phyloP scores from a whole-genome alignment of 2,329 filamentous ascomycete species.

The Microcyclosporella mali region DNA sequence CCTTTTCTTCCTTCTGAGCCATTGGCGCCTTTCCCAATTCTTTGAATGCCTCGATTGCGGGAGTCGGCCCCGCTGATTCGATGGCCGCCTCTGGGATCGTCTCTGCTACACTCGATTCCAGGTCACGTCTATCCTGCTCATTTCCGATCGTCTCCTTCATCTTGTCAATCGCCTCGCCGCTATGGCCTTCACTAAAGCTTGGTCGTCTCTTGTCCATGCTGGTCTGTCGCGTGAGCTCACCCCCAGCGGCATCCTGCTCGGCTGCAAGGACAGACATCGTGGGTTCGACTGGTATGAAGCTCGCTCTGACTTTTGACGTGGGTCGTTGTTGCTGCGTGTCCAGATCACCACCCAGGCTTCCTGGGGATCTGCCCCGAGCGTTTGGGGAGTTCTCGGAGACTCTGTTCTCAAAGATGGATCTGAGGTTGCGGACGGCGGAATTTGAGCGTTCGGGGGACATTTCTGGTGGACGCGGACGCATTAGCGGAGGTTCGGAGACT shows the following conservation, averaged over 20 bases:
- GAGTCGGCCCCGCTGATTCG: conserved; percentile 32
- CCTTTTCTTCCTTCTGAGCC: conserved; percentile 13
- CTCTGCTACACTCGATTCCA: conserved; percentile 33
- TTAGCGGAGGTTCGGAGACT: conserved; percentile 10
- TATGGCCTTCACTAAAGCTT: conserved; percentile 38
- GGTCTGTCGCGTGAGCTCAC: conserved; percentile 19
- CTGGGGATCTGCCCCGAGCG: conserved; percentile 40
- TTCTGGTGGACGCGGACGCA: conserved; percentile 30
- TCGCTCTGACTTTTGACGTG: conserved; percentile 42
- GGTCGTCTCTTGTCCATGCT: conserved; percentile 21
- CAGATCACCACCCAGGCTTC: conserved; percentile 24
- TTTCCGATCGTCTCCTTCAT: conserved; percentile 37
- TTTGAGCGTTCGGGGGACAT: conserved; percentile 37
- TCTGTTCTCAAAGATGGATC: conserved; percentile 46
- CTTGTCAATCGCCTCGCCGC: conserved; percentile 30
- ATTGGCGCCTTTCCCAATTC: conserved; percentile 8
- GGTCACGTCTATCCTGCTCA: conserved; percentile 36
- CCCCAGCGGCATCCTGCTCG: not conserved
- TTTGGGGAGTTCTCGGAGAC: conserved; percentile 24
- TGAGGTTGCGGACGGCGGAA: conserved; percentile 43
- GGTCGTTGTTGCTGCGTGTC: conserved; percentile 23
- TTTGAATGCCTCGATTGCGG: conserved; percentile 25
- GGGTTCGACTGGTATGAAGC: conserved; percentile 43
- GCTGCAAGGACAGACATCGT: conserved; percentile 15
- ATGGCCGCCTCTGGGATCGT: conserved; percentile 40